A percentile compares a stretch with the other conserved stretches of the same genome.
Conservation (phyloP, 495 filamentous ascomycete genomes). For the Aspergillus taichungensis region DNA sequence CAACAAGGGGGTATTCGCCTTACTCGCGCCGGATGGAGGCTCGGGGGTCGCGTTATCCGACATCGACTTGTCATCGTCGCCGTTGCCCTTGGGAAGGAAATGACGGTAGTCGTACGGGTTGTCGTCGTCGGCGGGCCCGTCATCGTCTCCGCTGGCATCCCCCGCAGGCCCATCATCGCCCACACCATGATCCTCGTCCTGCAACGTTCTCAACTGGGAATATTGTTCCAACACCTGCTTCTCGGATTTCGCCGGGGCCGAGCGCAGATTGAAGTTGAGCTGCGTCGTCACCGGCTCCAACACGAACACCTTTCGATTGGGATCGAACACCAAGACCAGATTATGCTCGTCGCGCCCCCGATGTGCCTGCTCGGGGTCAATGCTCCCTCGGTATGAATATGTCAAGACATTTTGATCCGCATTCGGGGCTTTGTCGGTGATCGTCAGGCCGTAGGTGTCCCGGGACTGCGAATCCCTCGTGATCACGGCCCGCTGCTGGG, state of each 20-base stretch:
- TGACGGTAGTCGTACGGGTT: constrained; percentile 55
- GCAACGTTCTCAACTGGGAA: constrained; percentile 35
- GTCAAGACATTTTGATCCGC: constrained; percentile 30
- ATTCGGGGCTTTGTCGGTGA: constrained; percentile 40
- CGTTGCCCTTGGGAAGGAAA: constrained; percentile 39
- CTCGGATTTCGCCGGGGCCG: constrained; percentile 38
- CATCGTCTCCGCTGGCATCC: constrained; percentile 29
- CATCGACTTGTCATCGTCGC: constrained; percentile 24
- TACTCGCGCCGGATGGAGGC: constrained; percentile 21
- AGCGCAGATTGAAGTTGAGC: constrained; percentile 49
- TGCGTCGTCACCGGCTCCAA: constrained; percentile 42
- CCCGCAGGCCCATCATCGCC: constrained; percentile 33
- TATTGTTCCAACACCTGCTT: constrained; percentile 38
- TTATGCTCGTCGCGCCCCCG: constrained; percentile 25
- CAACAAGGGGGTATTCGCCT: constrained; percentile 24
- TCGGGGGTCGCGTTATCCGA: constrained; percentile 35
- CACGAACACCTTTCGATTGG: constrained; percentile 39
- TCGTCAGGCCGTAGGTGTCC: constrained; percentile 39
- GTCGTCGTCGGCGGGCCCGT: constrained; percentile 38
- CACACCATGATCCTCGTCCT: constrained; percentile 31
- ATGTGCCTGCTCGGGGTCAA: constrained; percentile 27
- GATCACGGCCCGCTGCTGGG: constrained; percentile 31
- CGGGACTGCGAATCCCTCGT: constrained; percentile 28
- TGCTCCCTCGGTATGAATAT: constrained; percentile 43
- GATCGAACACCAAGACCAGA: constrained; percentile 46